Percentiles rank a stretch among this genome's conserved stretches.
Conservation (phyloP, 371 early-diverging fungal species). For the Apophysomyces variabilis region DNA sequence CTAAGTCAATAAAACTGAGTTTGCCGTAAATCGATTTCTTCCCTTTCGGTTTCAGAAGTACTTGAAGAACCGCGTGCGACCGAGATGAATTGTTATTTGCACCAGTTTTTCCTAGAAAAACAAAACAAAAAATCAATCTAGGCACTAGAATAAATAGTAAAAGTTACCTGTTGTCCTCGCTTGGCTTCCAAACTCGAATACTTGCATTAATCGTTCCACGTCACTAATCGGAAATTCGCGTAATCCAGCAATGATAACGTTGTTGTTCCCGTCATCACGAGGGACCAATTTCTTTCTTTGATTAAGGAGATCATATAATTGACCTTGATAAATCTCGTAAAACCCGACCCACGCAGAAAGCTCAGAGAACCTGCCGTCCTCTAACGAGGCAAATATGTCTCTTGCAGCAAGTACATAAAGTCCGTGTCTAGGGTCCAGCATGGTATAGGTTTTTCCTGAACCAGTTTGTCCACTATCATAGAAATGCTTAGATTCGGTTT, state of each 20-base stretch:
- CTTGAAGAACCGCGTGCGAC: slow-evolving; percentile 97
- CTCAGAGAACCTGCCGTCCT: slow-evolving; percentile 70
- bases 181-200: slow-evolving; percentile 90
- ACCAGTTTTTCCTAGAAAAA: slow-evolving; percentile 76
- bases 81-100: slow-evolving; percentile 96
- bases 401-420: slow-evolving; percentile 91
- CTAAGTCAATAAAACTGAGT: slow-evolving; percentile 97
- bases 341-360: slow-evolving; percentile 87
- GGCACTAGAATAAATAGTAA: not conserved
- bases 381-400: slow-evolving; percentile 85
- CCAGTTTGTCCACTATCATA: slow-evolving; percentile 91
- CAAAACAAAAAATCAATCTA: not conserved
- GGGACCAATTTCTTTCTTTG: slow-evolving; percentile 86
- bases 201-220: slow-evolving; percentile 81
- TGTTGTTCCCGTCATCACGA: slow-evolving; percentile 94
- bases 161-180: slow-evolving; percentile 83
- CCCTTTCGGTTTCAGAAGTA: slow-evolving; percentile 73
- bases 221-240: slow-evolving; percentile 79
- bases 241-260: slow-evolving; percentile 89
- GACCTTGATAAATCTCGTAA: slow-evolving; percentile 97
- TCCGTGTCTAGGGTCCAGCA: slow-evolving; percentile 87
- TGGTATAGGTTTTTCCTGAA: slow-evolving; percentile 98
- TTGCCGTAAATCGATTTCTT: slow-evolving; percentile 75
- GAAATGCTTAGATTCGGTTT: not conserved
- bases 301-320: slow-evolving; percentile 94